Percentiles rank a stretch among this genome's conserved stretches.
These are phyloP conservation scores for Scutellaria galericulata DNA, from an alignment of 257 asterid genomes.

Conservation along the genomic window DNA sequence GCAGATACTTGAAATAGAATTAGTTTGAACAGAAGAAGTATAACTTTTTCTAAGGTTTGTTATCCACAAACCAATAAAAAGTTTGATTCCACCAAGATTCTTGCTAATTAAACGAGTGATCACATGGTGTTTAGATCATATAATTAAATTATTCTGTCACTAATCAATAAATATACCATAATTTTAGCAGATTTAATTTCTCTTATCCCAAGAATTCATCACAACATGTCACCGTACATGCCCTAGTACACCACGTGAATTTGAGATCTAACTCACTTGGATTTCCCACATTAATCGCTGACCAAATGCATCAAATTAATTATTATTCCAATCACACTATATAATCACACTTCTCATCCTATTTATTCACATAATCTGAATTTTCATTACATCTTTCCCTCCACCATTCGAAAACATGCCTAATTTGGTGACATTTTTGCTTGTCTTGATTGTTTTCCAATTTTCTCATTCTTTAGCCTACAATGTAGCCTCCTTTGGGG, in stretches of 20 bases:
- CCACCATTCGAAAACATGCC: constrained; percentile 32
- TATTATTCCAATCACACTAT: neutral
- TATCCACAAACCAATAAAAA: neutral
- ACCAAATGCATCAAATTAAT: neutral
- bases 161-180: neutral
- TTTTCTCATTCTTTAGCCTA: constrained; percentile 44
- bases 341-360: constrained; percentile 14
- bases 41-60: neutral
- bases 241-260: constrained; percentile 38
- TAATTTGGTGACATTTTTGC: constrained; percentile 10
- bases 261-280: constrained; percentile 48
- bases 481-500: constrained; percentile 67
- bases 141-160: constrained; percentile 40
- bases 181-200: constrained; percentile 2
- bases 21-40: neutral
- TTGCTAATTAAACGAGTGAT: constrained; percentile 14
- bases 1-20: neutral
- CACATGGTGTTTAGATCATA: constrained; percentile 40
- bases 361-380: neutral
- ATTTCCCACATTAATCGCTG: constrained; percentile 38
- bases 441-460: constrained; percentile 12
- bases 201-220: constrained; percentile 39
- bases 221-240: constrained; percentile 39
- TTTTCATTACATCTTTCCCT: constrained; percentile 13
- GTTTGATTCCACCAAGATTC: constrained; percentile 16